These are phyloP conservation scores for Cladosporium sp. DNA, from an alignment of 2,329 filamentous ascomycete genomes.

Conservation along the genomic window DNA sequence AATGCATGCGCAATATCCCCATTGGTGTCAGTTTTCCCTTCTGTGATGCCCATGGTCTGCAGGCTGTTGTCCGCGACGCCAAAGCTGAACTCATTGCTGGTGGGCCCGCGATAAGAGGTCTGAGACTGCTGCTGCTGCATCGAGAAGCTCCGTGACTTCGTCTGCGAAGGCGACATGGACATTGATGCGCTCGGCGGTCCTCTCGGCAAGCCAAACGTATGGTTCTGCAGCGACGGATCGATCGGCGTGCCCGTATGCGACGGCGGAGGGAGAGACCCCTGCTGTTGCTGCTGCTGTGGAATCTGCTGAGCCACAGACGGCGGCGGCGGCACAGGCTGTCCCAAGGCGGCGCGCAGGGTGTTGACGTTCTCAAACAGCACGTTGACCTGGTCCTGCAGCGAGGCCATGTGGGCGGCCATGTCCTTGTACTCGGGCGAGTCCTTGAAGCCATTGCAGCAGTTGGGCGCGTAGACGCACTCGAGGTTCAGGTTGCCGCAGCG, in stretches of 20 bases:
- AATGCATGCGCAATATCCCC: conserved; percentile 26
- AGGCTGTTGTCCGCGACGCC: conserved; percentile 85
- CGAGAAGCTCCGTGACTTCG: conserved; percentile 39
- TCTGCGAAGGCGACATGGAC: conserved; percentile 38
- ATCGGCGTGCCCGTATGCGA: conserved; percentile 35
- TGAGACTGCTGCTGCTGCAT: conserved; percentile 45
- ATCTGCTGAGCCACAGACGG: conserved; percentile 20
- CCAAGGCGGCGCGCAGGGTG: conserved; percentile 59
- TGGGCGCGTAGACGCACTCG: conserved; percentile 66
- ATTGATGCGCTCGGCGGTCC: conserved; percentile 28
- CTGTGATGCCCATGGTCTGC: conserved; percentile 84
- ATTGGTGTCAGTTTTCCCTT: conserved; percentile 33
- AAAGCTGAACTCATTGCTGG: conserved; percentile 80
- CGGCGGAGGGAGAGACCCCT: conserved; percentile 12
- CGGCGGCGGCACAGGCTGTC: conserved; percentile 34
- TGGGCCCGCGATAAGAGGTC: conserved; percentile 78
- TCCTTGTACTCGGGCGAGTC: conserved; percentile 89
- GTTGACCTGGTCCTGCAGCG: conserved; percentile 82
- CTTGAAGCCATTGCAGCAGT: conserved; percentile 80
- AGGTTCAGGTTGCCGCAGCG: conserved; percentile 65
- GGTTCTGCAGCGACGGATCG: conserved; percentile 39
- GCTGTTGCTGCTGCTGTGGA: conserved; percentile 15
- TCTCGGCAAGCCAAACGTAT: conserved; percentile 23
- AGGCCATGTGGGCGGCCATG: conserved; percentile 72
- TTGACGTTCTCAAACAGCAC: conserved; percentile 72